Conservation (phyloP, 495 filamentous ascomycete species). For the Pyrenula massariospora region DNA sequence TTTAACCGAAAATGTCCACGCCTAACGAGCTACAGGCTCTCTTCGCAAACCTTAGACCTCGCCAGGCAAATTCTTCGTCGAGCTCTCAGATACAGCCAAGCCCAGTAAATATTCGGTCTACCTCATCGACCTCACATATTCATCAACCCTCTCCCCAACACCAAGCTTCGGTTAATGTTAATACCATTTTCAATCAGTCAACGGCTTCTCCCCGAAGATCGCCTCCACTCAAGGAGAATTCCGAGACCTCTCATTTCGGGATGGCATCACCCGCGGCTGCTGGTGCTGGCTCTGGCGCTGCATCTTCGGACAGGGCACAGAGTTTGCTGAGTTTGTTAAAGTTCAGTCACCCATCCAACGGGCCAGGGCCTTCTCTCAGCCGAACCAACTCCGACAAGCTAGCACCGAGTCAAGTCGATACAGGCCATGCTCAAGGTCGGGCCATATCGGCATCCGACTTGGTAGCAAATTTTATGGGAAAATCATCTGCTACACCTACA, state of each 20-base stretch:
- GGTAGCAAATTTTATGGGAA: slow-evolving; percentile 45
- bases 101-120: neutral
- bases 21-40: slow-evolving; percentile 37
- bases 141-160: neutral
- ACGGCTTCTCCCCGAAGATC: neutral
- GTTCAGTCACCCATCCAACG: slow-evolving; percentile 56
- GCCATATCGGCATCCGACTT: slow-evolving; percentile 52
- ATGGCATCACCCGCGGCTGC: neutral
- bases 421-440: slow-evolving; percentile 16
- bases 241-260: neutral
- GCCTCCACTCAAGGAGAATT: neutral
- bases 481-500: slow-evolving; percentile 16
- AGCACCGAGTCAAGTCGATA: slow-evolving; percentile 12
- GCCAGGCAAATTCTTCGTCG: slow-evolving; percentile 16
- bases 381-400: slow-evolving; percentile 8
- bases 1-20: slow-evolving; percentile 27
- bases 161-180: neutral
- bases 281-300: neutral
- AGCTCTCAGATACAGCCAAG: neutral
- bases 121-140: neutral
- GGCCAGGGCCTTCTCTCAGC: slow-evolving; percentile 11
- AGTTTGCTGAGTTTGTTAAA: slow-evolving; percentile 80
- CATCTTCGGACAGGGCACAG: slow-evolving; percentile 35
- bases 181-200: neutral
- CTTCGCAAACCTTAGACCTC: slow-evolving; percentile 32